Evolutionary conservation across 2,329 filamentous ascomycete species (phyloP).

Genomic region (Ophioceras dolichostomum): DNA sequence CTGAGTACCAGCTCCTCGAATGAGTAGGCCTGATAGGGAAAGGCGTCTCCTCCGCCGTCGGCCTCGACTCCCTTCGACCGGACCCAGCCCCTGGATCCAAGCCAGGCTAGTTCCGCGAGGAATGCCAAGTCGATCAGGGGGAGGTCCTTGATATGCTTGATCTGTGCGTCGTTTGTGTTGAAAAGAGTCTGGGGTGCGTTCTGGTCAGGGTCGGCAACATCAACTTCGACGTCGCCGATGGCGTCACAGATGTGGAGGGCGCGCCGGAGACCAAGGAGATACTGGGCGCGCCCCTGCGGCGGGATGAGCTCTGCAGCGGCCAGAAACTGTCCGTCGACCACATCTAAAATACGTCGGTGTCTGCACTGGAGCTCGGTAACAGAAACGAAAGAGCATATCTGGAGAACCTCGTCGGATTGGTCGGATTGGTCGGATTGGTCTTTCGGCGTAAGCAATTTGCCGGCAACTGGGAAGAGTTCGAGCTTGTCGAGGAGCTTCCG

Average conservation of each 20-base stretch:
- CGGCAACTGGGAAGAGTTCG: too few relatives aligned
- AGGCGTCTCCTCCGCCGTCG: background rate
- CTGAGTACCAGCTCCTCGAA: constrained; percentile 2
- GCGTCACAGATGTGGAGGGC: background rate
- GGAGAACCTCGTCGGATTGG: too few relatives aligned
- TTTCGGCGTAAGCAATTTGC: too few relatives aligned
- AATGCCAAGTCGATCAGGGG: background rate
- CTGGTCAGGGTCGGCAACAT: background rate
- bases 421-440: too few relatives aligned
- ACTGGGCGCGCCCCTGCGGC: background rate
- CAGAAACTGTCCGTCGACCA: background rate
- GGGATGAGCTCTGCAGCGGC: background rate
- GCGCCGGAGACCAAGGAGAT: background rate
- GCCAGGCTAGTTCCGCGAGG: background rate
- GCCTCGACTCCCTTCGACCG: background rate
- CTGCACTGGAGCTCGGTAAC: constrained; percentile 1
- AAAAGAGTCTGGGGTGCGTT: background rate
- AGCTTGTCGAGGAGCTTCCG: background rate
- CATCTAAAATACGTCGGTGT: background rate
- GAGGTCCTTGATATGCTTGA: background rate
- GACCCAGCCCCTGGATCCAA: background rate
- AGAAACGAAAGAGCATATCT: too few relatives aligned
- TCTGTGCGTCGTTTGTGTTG: background rate
- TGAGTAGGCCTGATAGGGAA: background rate
- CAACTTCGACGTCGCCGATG: background rate